A percentile compares a stretch with the other conserved stretches of the same genome.
These are phyloP conservation scores for Nymphaea colorata DNA, from an alignment of 164 flowering plant species.

Conservation along the genomic window DNA sequence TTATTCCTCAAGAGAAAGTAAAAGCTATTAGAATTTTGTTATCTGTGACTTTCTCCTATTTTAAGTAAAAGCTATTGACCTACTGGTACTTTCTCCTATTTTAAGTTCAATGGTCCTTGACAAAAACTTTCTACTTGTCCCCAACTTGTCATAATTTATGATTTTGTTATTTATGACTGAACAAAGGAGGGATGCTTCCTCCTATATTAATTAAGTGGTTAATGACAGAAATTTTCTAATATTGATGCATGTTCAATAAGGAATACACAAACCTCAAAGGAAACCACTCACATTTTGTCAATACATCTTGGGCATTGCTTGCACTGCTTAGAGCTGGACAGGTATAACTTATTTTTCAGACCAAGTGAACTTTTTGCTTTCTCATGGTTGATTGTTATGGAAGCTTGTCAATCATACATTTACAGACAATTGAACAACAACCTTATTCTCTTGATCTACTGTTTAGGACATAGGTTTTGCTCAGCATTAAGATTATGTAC, in stretches of 20 bases:
- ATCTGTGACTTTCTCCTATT: too few species aligned
- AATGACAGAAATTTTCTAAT: too few species aligned
- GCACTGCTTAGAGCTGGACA: constrained; percentile 42
- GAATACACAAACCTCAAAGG: constrained; percentile 33
- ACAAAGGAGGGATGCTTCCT: neutral
- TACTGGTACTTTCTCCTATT: too few species aligned
- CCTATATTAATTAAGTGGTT: neutral
- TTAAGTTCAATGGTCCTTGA: too few species aligned
- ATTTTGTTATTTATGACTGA: too few species aligned
- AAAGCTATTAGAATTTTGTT: too few species aligned
- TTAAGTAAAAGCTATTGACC: too few species aligned
- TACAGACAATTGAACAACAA: neutral
- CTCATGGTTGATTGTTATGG: neutral
- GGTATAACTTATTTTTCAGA: constrained; percentile 13
- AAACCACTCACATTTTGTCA: constrained; percentile 35
- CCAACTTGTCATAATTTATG: too few species aligned
- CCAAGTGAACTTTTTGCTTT: neutral
- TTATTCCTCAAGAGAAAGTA: too few species aligned
- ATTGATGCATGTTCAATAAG: constrained; percentile 9
- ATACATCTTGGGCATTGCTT: constrained; percentile 52
- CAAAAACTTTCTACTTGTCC: too few species aligned
- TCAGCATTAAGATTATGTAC: neutral
- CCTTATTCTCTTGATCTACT: neutral
- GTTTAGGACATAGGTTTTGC: neutral
- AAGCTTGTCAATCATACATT: neutral